phyloP scores from a whole-genome alignment of 1,139 yeast species.

The Yamadazyma dendronema region DNA sequence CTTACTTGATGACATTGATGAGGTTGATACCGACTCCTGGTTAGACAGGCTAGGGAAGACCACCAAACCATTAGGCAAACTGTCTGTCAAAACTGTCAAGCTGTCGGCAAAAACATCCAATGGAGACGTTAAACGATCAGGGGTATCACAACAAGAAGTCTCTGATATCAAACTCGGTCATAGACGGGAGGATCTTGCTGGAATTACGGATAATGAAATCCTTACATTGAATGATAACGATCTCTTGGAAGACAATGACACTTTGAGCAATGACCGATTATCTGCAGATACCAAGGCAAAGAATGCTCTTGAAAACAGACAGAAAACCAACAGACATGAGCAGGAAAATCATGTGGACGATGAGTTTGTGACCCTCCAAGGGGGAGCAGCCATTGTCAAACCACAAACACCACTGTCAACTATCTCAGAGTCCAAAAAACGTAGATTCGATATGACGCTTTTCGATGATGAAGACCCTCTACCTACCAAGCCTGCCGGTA shows the following conservation, averaged over 20 bases:
- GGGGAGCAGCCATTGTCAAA: not conserved
- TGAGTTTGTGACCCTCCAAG: not conserved
- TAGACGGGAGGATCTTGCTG: not conserved
- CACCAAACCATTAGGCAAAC: not conserved
- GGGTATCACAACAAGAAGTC: not conserved
- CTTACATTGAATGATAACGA: slow-evolving; percentile 65
- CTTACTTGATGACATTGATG: slow-evolving; percentile 24
- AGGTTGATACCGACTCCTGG: slow-evolving; percentile 41
- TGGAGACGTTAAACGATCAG: not conserved
- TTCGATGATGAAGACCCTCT: slow-evolving; percentile 17
- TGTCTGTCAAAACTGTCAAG: not conserved
- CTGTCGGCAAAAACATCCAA: no score
- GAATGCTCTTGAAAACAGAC: slow-evolving; percentile 22
- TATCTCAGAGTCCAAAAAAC: no score
- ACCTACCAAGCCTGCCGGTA: slow-evolving; percentile 15
- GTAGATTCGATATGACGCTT: slow-evolving; percentile 3
- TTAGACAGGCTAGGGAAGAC: slow-evolving; percentile 21
- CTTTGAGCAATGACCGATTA: slow-evolving; percentile 44
- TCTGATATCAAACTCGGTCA: not conserved
- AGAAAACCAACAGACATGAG: slow-evolving; percentile 24
- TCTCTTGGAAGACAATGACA: slow-evolving; percentile 50
- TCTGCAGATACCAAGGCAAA: slow-evolving; percentile 28
- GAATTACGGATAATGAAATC: slow-evolving; percentile 41
- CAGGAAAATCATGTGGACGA: slow-evolving; percentile 19
- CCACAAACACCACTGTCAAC: no score